These are phyloP conservation scores for Aspergillus glaucus DNA, from an alignment of 2,329 filamentous ascomycete species.

Conservation along the genomic window DNA sequence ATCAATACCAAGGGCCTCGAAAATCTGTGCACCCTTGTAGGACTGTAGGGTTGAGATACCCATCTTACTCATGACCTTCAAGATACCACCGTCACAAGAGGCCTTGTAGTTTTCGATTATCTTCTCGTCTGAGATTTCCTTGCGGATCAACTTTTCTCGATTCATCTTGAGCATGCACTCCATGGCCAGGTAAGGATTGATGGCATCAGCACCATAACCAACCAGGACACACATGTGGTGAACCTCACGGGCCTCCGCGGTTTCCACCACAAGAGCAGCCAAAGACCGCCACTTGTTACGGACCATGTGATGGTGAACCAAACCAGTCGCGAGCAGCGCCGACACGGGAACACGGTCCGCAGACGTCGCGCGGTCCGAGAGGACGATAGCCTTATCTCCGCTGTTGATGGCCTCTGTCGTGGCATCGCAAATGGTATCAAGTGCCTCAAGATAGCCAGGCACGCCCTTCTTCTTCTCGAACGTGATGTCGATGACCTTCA, in stretches of 20 bases:
- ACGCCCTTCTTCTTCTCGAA: conserved; percentile 82
- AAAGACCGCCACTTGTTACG: conserved; percentile 93
- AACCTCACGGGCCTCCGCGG: conserved; percentile 90
- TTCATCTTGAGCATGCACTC: conserved; percentile 97
- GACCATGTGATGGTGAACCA: conserved; percentile 92
- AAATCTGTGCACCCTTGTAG: conserved; percentile 98
- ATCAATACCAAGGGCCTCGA: conserved; percentile 89
- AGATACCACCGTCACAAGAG: conserved; percentile 89
- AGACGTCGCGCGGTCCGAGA: conserved; percentile 82
- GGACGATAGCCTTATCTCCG: conserved; percentile 75
- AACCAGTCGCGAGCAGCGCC: conserved; percentile 77
- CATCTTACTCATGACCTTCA: conserved; percentile 99
- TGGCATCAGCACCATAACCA: conserved; percentile 87
- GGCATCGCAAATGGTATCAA: conserved; percentile 82
- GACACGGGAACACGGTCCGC: conserved; percentile 79
- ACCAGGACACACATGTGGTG: conserved; percentile 98
- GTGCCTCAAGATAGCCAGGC: conserved; percentile 75
- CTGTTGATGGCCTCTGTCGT: conserved; percentile 77
- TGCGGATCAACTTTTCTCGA: conserved; percentile 84
- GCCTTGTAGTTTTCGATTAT: conserved; percentile 95
- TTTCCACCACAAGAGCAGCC: conserved; percentile 81
- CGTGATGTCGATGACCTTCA: conserved; percentile 85
- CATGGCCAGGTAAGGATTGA: conserved; percentile 92
- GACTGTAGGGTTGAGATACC: conserved; percentile 93
- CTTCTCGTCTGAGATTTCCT: conserved; percentile 73